phyloP scores from a whole-genome alignment of 768 basidiomycete genomes.

The Dentipellis fragilis region DNA sequence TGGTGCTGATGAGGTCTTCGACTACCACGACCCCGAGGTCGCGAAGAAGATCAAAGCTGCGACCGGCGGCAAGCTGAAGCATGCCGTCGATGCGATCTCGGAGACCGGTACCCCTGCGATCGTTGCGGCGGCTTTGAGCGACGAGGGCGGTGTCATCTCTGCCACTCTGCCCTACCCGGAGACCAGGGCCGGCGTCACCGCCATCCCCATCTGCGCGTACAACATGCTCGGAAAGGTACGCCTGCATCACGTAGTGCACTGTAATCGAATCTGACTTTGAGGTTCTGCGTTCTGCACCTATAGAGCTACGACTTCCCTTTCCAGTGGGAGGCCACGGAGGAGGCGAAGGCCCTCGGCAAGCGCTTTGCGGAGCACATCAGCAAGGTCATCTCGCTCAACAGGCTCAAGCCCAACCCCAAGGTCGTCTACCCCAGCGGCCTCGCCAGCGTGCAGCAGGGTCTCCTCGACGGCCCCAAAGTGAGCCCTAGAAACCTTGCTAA shows the following conservation, averaged over 20 bases:
- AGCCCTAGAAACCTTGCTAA: background rate
- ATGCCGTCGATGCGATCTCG: constrained; percentile 13
- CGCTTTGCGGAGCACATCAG: constrained; percentile 8
- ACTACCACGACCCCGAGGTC: constrained; percentile 18
- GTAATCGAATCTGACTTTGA: no score
- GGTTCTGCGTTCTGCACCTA: background rate
- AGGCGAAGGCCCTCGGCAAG: background rate
- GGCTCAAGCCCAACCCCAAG: constrained; percentile 16
- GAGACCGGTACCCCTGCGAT: background rate
- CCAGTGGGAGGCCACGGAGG: constrained; percentile 4
- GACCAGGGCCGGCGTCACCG: background rate
- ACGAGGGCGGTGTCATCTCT: constrained; percentile 5
- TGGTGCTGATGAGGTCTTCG: constrained; percentile 25
- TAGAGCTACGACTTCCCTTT: constrained; percentile 13
- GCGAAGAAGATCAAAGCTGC: constrained; percentile 16
- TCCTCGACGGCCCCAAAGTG: background rate
- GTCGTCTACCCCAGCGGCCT: constrained; percentile 18
- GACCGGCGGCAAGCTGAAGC: constrained; percentile 11
- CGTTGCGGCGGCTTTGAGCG: constrained; percentile 5
- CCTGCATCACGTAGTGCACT: background rate
- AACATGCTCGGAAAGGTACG: background rate
- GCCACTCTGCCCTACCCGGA: background rate
- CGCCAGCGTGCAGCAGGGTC: constrained; percentile 14
- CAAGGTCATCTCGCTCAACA: constrained; percentile 10
- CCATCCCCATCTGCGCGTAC: background rate